A percentile compares a stretch with the other conserved stretches of the same genome.
Conservation (phyloP, 2,329 filamentous ascomycete species). For the Dactylonectria estremocensis region DNA sequence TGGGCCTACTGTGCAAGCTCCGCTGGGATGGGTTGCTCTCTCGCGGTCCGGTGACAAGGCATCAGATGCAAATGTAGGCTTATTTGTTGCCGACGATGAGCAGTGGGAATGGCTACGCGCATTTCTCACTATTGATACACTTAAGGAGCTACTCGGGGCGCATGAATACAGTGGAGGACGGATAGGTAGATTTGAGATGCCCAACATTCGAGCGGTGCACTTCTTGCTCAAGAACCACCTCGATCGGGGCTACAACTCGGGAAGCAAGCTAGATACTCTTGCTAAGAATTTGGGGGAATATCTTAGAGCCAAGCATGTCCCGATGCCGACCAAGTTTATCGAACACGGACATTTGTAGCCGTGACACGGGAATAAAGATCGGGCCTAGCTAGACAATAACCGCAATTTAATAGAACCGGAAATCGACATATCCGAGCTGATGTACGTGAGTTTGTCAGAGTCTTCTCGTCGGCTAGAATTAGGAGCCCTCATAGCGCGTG, state of each 20-base stretch:
- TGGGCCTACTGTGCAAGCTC: slow-evolving; percentile 39
- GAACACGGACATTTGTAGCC: slow-evolving; percentile 51
- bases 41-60: slow-evolving; percentile 55
- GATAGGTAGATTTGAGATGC: slow-evolving; percentile 55
- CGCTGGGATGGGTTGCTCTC: slow-evolving; percentile 45
- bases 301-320: slow-evolving; percentile 47
- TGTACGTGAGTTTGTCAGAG: not conserved
- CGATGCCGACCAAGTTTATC: slow-evolving; percentile 49
- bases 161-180: slow-evolving; percentile 52
- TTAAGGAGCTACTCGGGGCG: slow-evolving; percentile 52
- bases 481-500: not conserved
- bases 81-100: slow-evolving; percentile 59
- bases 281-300: slow-evolving; percentile 52
- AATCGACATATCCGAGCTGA: slow-evolving; percentile 1
- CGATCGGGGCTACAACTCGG: slow-evolving; percentile 30
- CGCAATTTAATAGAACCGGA: not conserved
- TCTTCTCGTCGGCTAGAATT: slow-evolving; percentile 12
- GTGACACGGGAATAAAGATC: not conserved
- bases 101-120: slow-evolving; percentile 61
- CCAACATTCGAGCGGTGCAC: slow-evolving; percentile 28
- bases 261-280: slow-evolving; percentile 50
- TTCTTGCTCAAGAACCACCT: slow-evolving; percentile 32
- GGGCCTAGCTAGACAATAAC: slow-evolving; percentile 4
- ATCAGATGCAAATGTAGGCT: slow-evolving; percentile 58
- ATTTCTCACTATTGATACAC: slow-evolving; percentile 55